Evolutionary conservation across 176 grass and related monocot species (phyloP).

Genomic region (Triticum timopheevii): DNA sequence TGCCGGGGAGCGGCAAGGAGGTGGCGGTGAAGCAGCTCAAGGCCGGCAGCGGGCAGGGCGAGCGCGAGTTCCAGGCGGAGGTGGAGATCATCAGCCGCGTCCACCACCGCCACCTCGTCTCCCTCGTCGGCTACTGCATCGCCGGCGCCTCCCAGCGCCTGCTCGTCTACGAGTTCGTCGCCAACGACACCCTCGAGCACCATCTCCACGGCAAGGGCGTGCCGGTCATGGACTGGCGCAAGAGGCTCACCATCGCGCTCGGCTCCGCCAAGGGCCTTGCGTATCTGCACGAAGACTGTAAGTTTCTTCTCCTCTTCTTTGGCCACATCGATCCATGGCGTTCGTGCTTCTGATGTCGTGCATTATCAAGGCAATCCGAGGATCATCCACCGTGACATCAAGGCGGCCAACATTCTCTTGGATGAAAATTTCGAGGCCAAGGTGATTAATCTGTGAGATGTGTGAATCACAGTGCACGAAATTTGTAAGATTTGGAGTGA

Average conservation of each 20-base stretch:
- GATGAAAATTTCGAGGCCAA: slow-evolving; percentile 93
- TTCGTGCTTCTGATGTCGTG: neutral
- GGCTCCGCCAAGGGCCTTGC: slow-evolving; percentile 94
- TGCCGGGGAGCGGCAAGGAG: slow-evolving; percentile 72
- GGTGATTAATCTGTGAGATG: slow-evolving; percentile 18
- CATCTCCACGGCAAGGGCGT: slow-evolving; percentile 80
- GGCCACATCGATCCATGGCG: neutral
- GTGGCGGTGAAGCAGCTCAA: slow-evolving; percentile 96
- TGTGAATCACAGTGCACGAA: neutral
- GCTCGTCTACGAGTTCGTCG: slow-evolving; percentile 91
- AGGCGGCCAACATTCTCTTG: slow-evolving; percentile 86
- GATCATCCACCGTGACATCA: slow-evolving; percentile 98
- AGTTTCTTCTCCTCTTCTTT: neutral
- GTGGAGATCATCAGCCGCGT: slow-evolving; percentile 99
- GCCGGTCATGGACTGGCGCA: slow-evolving; percentile 70
- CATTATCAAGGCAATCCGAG: slow-evolving; percentile 63
- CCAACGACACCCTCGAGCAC: slow-evolving; percentile 79
- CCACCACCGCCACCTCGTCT: slow-evolving; percentile 93
- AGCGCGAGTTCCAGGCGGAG: slow-evolving; percentile 99
- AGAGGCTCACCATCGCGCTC: slow-evolving; percentile 78
- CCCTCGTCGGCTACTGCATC: slow-evolving; percentile 94
- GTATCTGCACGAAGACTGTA: slow-evolving; percentile 98
- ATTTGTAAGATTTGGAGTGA: neutral
- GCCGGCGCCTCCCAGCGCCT: slow-evolving; percentile 60
- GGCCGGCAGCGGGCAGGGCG: slow-evolving; percentile 88